These are phyloP conservation scores for Fusarium protoensiforme DNA, from an alignment of 2,329 filamentous ascomycete genomes.

Conservation along the genomic window DNA sequence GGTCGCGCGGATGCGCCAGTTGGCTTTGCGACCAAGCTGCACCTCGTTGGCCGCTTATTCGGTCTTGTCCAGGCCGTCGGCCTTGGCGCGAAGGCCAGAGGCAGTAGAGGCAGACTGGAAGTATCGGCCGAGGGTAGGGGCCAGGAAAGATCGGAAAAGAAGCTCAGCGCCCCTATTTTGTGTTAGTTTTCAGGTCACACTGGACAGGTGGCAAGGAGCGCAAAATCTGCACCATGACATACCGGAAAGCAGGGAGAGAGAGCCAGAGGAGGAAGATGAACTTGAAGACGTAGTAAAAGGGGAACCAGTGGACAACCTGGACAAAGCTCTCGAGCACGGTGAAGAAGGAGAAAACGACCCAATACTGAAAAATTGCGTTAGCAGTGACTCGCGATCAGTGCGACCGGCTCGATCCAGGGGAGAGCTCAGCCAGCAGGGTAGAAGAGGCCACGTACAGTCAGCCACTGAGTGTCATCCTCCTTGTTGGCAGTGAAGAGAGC, in stretches of 20 bases:
- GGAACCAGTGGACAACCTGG: conserved; percentile 92
- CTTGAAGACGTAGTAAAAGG: conserved; percentile 99
- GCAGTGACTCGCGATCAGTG: conserved; percentile 30
- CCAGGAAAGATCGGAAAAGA: conserved; percentile 95
- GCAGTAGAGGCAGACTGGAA: conserved; percentile 82
- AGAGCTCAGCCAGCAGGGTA: conserved; percentile 4
- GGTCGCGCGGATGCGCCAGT: conserved; percentile 33
- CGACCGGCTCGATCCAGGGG: neutral
- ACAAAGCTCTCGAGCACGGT: conserved; percentile 85
- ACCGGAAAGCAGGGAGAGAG: conserved; percentile 93
- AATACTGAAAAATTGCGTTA: conserved; percentile 72
- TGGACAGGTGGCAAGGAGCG: conserved; percentile 8
- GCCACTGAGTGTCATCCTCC: conserved; percentile 84
- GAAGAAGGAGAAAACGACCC: conserved; percentile 86
- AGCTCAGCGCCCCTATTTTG: conserved; percentile 85
- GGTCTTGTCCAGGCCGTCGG: conserved; percentile 78
- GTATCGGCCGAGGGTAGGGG: conserved; percentile 92
- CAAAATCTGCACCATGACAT: conserved; percentile 53
- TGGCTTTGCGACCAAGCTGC: conserved; percentile 44
- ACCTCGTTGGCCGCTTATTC: conserved; percentile 60
- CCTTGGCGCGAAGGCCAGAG: conserved; percentile 88
- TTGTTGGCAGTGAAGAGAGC: conserved; percentile 79
- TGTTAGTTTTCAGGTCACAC: conserved; percentile 27
- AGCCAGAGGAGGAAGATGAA: conserved; percentile 98
- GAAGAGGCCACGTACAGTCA: conserved; percentile 67